Percentiles rank a stretch among this genome's conserved stretches.
Evolutionary conservation across 2,329 filamentous ascomycete species (phyloP).

Genomic region (Mycosphaerella arachidis): DNA sequence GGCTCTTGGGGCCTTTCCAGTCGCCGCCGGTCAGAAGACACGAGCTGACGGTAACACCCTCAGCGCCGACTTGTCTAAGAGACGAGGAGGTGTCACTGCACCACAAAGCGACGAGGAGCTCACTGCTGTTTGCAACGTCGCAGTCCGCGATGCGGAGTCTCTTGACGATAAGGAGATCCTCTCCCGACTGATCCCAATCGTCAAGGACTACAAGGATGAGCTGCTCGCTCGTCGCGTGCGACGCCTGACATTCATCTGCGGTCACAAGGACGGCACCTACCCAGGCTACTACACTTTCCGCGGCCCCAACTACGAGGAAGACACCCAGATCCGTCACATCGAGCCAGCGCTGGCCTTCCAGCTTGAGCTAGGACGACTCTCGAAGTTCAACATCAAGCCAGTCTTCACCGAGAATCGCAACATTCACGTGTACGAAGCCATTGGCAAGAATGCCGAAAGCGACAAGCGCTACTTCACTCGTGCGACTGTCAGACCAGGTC

Average conservation of each 20-base stretch:
- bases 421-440: slow-evolving; percentile 96
- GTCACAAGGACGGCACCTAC: slow-evolving; percentile 88
- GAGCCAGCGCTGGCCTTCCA: slow-evolving; percentile 98
- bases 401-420: slow-evolving; percentile 99
- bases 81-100: slow-evolving; percentile 54
- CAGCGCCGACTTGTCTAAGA: slow-evolving; percentile 68
- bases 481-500: slow-evolving; percentile 88
- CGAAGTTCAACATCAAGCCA: slow-evolving; percentile 96
- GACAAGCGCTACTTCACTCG: slow-evolving; percentile 99
- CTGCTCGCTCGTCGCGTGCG: slow-evolving; percentile 76
- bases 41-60: slow-evolving; percentile 52
- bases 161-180: slow-evolving; percentile 77
- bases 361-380: slow-evolving; percentile 86
- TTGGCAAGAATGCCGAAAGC: slow-evolving; percentile 89
- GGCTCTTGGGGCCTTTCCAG: slow-evolving; percentile 77
- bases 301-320: slow-evolving; percentile 81
- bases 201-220: slow-evolving; percentile 79
- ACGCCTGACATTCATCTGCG: slow-evolving; percentile 92
- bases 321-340: slow-evolving; percentile 92
- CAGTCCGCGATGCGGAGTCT: slow-evolving; percentile 81
- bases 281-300: slow-evolving; percentile 98
- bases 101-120: slow-evolving; percentile 68
- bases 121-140: slow-evolving; percentile 87
- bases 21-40: slow-evolving; percentile 33
- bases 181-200: slow-evolving; percentile 66